These are phyloP conservation scores for Buxus sempervirens DNA, from an alignment of 164 flowering plant genomes.

Conservation along the genomic window DNA sequence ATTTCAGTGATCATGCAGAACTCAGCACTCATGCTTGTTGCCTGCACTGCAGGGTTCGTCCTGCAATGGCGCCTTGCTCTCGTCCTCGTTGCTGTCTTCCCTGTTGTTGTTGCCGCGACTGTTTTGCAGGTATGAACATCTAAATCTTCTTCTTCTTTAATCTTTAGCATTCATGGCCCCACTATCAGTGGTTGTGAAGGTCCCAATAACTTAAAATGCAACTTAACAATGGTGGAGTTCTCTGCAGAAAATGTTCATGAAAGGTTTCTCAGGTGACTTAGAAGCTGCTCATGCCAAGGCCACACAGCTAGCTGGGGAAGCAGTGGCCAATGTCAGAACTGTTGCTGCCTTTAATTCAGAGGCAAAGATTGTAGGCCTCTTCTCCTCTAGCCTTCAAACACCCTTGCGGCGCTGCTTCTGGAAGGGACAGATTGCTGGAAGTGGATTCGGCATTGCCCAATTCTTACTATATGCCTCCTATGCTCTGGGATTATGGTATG, in stretches of 20 bases:
- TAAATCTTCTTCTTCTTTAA: not conserved
- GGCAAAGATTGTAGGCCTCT: slow-evolving; percentile 66
- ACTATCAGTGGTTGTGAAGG: too few relatives aligned
- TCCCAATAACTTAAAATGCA: too few relatives aligned
- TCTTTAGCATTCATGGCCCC: too few relatives aligned
- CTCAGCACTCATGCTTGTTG: slow-evolving; percentile 87
- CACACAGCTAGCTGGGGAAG: slow-evolving; percentile 96
- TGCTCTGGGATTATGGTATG: slow-evolving; percentile 96
- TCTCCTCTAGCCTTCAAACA: slow-evolving; percentile 51
- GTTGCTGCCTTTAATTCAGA: slow-evolving; percentile 98
- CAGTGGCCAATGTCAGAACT: slow-evolving; percentile 86
- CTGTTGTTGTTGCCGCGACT: slow-evolving; percentile 93
- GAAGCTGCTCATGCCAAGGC: slow-evolving; percentile 91
- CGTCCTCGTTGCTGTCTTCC: slow-evolving; percentile 91
- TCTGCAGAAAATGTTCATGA: slow-evolving; percentile 93
- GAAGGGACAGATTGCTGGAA: slow-evolving; percentile 97
- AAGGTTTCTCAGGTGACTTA: slow-evolving; percentile 92
- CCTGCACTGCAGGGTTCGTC: slow-evolving; percentile 93
- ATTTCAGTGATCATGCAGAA: slow-evolving; percentile 97
- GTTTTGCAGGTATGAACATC: slow-evolving; percentile 71
- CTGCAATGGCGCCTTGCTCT: slow-evolving; percentile 98
- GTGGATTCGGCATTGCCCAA: slow-evolving; percentile 89
- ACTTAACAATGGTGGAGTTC: not conserved
- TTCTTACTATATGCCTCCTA: slow-evolving; percentile 87
- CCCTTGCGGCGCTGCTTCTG: slow-evolving; percentile 84